Conservation (phyloP, 768 basidiomycete species). For the Phlebiopsis gigantea region DNA sequence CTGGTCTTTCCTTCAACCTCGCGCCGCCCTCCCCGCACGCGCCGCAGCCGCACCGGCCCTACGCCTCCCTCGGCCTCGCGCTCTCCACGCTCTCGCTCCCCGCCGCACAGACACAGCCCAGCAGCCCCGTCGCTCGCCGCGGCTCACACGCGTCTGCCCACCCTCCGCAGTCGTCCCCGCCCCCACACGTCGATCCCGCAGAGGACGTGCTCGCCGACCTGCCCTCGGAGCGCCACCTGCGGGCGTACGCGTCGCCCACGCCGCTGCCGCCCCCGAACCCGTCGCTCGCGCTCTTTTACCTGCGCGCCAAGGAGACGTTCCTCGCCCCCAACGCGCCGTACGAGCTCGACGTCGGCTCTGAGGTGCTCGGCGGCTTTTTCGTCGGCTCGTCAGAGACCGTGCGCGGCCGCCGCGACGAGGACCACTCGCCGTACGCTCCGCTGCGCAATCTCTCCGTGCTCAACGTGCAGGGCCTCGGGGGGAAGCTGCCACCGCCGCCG, state of each 20-base stretch:
- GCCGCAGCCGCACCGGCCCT: not conserved
- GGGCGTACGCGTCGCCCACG: conserved; percentile 2
- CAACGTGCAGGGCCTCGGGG: not conserved
- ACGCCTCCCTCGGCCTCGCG: conserved; percentile 9
- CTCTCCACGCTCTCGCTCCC: conserved; percentile 6
- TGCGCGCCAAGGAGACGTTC: conserved; percentile 77
- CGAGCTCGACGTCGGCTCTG: conserved; percentile 68
- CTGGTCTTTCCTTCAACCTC: conserved; percentile 11
- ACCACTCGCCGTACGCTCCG: not conserved
- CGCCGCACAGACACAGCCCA: conserved; percentile 6
- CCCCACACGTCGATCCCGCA: not conserved
- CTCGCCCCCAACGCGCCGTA: conserved; percentile 36
- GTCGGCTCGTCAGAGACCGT: conserved; percentile 41
- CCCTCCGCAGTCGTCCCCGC: not conserved
- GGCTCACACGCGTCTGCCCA: not conserved
- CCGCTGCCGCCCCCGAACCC: conserved; percentile 20
- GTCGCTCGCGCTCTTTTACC: conserved; percentile 66
- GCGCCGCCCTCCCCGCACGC: not conserved
- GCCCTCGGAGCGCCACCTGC: not conserved
- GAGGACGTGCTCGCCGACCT: not conserved
- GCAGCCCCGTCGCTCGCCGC: conserved; percentile 6
- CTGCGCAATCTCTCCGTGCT: not conserved
- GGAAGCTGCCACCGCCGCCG: conserved; percentile 38
- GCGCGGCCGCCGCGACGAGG: not conserved
- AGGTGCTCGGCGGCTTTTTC: conserved; percentile 46